phyloP scores from a whole-genome alignment of 148 eudicot genomes.

The Fagopyrum tataricum region DNA sequence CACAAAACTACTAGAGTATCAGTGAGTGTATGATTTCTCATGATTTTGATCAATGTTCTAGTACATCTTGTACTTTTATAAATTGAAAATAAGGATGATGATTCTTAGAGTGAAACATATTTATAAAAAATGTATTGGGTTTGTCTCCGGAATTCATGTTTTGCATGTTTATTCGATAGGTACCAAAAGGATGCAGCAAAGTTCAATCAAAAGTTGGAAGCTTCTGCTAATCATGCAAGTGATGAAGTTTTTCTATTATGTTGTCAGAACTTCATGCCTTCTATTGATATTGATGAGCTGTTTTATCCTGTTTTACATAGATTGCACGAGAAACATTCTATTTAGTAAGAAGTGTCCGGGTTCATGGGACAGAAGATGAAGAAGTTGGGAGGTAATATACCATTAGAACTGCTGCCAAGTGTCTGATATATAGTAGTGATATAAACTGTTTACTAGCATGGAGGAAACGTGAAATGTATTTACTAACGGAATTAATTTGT shows the following conservation, averaged over 20 bases:
- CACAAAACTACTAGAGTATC: neutral
- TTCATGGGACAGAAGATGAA: slow-evolving; percentile 33
- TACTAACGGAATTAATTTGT: neutral
- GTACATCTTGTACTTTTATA: neutral
- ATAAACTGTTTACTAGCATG: neutral
- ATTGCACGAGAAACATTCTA: slow-evolving; percentile 36
- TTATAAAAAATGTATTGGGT: neutral
- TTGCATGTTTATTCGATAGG: slow-evolving; percentile 21
- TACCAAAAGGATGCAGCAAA: slow-evolving; percentile 47
- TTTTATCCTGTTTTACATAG: slow-evolving; percentile 13
- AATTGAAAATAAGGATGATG: neutral
- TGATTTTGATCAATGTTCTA: neutral
- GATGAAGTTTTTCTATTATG: neutral
- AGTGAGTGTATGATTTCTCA: neutral
- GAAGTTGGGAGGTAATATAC: slow-evolving; percentile 31
- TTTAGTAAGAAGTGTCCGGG: slow-evolving; percentile 35
- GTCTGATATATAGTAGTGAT: neutral
- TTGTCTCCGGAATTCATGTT: neutral
- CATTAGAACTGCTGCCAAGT: neutral
- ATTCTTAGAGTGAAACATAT: neutral
- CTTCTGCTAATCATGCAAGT: slow-evolving; percentile 43
- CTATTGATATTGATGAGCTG: neutral
- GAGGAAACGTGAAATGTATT: neutral
- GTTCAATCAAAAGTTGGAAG: slow-evolving; percentile 38
- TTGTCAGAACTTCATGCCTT: neutral